phyloP scores from a whole-genome alignment of 495 filamentous ascomycete species.

The Penicillium canariense region DNA sequence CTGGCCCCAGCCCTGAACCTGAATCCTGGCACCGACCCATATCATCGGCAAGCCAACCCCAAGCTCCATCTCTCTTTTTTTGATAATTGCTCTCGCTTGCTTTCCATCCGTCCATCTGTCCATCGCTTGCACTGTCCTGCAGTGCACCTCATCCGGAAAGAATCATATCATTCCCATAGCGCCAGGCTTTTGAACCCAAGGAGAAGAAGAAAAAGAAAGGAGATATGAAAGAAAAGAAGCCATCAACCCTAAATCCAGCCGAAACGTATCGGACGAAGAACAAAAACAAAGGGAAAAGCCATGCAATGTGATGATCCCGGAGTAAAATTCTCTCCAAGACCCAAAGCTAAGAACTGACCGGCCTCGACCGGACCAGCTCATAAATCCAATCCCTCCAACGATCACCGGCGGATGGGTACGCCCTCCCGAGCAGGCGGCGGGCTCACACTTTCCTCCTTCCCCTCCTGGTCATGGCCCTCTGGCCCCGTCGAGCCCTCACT shows the following conservation, averaged over 20 bases:
- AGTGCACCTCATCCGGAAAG: conserved; percentile 20
- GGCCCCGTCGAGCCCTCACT: conserved; percentile 56
- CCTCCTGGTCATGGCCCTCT: conserved; percentile 32
- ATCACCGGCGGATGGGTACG: conserved; percentile 61
- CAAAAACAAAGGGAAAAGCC: conserved; percentile 7
- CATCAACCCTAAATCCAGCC: not conserved
- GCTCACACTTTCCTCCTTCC: conserved; percentile 41
- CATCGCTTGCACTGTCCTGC: conserved; percentile 25
- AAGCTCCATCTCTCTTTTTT: not conserved
- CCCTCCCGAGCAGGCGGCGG: conserved; percentile 52
- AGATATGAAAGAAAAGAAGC: conserved; percentile 2
- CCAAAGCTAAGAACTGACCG: not conserved
- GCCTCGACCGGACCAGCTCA: not conserved
- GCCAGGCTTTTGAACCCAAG: conserved; percentile 43
- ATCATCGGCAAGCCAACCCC: not conserved
- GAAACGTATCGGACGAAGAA: conserved; percentile 2
- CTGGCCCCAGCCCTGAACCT: not conserved
- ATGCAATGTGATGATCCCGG: conserved; percentile 13
- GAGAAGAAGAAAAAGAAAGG: conserved; percentile 4
- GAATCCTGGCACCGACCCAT: not conserved
- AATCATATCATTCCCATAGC: conserved; percentile 33
- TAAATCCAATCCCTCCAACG: not conserved
- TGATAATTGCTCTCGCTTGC: not conserved
- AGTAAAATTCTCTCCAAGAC: not conserved
- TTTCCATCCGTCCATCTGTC: conserved; percentile 1